Evolutionary conservation across 1,284 basidiomycete species (phyloP).

Genomic region (Mycena sp.): DNA sequence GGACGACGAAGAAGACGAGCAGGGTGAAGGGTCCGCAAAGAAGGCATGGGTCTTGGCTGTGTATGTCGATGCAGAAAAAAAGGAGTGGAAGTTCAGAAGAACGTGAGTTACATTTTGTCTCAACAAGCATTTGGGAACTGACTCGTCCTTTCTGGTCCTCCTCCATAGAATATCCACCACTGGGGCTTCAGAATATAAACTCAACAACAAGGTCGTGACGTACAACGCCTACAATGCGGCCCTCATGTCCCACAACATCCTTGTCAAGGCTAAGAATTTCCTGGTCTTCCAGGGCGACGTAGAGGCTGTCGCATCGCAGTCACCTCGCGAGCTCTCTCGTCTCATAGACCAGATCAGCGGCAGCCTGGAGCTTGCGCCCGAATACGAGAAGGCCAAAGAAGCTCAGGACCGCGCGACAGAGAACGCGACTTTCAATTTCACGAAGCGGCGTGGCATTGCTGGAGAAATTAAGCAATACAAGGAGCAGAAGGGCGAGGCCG

Average conservation of each 20-base stretch:
- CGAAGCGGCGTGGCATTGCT: constrained; percentile 91
- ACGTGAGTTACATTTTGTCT: constrained; percentile 77
- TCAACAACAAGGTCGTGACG: constrained; percentile 82
- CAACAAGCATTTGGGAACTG: neutral
- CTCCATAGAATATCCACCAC: constrained; percentile 80
- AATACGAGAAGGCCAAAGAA: constrained; percentile 91
- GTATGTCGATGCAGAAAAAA: constrained; percentile 79
- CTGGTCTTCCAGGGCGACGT: constrained; percentile 99
- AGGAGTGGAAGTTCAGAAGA: constrained; percentile 91
- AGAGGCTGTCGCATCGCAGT: constrained; percentile 97
- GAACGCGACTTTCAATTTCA: constrained; percentile 93
- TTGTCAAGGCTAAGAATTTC: constrained; percentile 99
- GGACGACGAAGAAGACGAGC: constrained; percentile 65
- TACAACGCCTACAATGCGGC: constrained; percentile 89
- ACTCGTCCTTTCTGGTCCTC: constrained; percentile 8
- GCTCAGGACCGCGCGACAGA: constrained; percentile 93
- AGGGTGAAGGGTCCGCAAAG: constrained; percentile 85
- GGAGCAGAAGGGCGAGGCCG: constrained; percentile 95
- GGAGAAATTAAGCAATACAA: constrained; percentile 98
- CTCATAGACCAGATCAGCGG: constrained; percentile 97
- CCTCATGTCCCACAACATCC: constrained; percentile 90
- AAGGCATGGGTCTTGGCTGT: constrained; percentile 97
- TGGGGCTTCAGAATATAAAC: constrained; percentile 89
- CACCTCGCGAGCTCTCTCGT: constrained; percentile 87
- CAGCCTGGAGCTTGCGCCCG: constrained; percentile 87